phyloP scores from a whole-genome alignment of 225 moss, liverwort and hornwort genomes.

The Ulota crispa region DNA sequence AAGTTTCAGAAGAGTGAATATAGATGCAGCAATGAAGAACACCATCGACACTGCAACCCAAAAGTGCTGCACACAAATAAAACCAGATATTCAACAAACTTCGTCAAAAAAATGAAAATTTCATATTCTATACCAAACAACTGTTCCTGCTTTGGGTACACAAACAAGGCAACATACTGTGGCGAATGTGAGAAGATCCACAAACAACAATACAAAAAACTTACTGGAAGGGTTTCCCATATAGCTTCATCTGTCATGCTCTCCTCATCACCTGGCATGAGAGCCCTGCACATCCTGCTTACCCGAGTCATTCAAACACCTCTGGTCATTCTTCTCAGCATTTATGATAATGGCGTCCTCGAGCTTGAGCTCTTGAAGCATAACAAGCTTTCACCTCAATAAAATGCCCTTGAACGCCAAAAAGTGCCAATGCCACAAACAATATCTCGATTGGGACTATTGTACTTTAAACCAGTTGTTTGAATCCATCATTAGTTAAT shows the following conservation, averaged over 20 bases:
- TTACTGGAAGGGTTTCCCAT: slow-evolving; percentile 98
- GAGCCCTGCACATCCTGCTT: slow-evolving; percentile 99
- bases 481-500: neutral
- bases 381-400: neutral
- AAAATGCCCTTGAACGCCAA: neutral
- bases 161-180: neutral
- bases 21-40: slow-evolving; percentile 95
- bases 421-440: neutral
- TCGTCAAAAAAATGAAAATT: slow-evolving; percentile 12
- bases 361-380: neutral
- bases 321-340: slow-evolving; percentile 21
- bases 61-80: slow-evolving; percentile 79
- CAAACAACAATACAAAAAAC: slow-evolving; percentile 14
- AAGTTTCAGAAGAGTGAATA: slow-evolving; percentile 96
- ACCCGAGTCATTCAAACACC: slow-evolving; percentile 56
- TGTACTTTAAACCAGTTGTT: neutral
- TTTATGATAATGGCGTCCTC: neutral
- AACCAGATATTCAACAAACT: slow-evolving; percentile 5
- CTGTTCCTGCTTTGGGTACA: neutral
- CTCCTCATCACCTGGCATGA: slow-evolving; percentile 99
- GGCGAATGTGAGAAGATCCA: slow-evolving; percentile 12
- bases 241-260: slow-evolving; percentile 99
- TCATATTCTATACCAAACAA: neutral
- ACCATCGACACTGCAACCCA: slow-evolving; percentile 99
- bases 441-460: neutral